A percentile compares a stretch with the other conserved stretches of the same genome.
These are phyloP conservation scores for Tephrocybe rancida DNA, from an alignment of 768 basidiomycete species.

Conservation along the genomic window DNA sequence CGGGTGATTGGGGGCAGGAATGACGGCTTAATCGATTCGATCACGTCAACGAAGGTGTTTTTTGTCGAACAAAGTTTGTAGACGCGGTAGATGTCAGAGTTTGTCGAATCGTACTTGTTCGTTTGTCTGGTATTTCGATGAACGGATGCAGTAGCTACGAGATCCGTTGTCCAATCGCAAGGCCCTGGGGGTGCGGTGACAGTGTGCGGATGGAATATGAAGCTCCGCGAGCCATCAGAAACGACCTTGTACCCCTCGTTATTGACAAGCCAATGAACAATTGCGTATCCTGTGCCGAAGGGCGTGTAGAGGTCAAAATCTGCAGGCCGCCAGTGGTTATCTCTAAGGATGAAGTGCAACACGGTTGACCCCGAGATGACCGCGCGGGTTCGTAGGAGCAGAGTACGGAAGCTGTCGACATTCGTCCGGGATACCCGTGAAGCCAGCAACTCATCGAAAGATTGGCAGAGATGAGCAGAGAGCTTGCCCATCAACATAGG, in stretches of 20 bases:
- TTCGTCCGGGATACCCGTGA: constrained; percentile 7
- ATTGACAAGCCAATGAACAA: constrained; percentile 11
- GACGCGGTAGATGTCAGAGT: constrained; percentile 13
- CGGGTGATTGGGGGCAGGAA: constrained; percentile 13
- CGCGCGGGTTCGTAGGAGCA: constrained; percentile 15
- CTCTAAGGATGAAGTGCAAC: constrained; percentile 15
- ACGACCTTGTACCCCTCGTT: constrained; percentile 9
- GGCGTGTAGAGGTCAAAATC: constrained; percentile 16
- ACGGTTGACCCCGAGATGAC: constrained; percentile 15
- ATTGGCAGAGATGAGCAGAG: constrained; percentile 5
- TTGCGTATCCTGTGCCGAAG: constrained; percentile 11
- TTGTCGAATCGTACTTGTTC: constrained; percentile 3
- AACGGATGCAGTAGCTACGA: neutral
- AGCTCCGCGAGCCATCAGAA: constrained; percentile 12
- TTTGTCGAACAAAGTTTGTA: constrained; percentile 9
- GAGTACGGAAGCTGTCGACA: constrained; percentile 6
- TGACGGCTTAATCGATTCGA: constrained; percentile 13
- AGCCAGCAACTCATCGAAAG: constrained; percentile 11
- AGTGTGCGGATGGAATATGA: constrained; percentile 7
- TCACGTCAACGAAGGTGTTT: constrained; percentile 9
- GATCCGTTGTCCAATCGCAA: constrained; percentile 6
- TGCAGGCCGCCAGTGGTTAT: constrained; percentile 12
- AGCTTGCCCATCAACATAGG: constrained; percentile 5
- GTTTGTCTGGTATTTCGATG: neutral
- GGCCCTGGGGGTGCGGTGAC: neutral